Conservation (phyloP, 1,139 yeast species). For the Geotrichum cucujoidarum region DNA sequence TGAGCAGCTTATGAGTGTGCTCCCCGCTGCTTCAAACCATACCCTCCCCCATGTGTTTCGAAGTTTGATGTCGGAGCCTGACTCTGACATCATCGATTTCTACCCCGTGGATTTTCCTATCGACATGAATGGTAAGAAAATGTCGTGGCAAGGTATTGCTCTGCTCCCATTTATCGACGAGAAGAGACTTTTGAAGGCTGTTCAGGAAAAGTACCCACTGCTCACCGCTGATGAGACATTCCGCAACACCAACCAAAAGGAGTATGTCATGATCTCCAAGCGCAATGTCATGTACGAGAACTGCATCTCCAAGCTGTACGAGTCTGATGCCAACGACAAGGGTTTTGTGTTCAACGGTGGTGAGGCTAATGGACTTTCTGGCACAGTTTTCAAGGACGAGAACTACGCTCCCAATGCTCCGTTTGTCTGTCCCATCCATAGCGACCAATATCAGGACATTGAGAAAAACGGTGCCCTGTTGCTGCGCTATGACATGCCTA, state of each 20-base stretch:
- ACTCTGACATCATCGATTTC: constrained; percentile 83
- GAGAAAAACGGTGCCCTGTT: constrained; percentile 53
- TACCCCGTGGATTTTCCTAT: constrained; percentile 85
- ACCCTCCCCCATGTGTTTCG: constrained; percentile 80
- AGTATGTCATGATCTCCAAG: constrained; percentile 34
- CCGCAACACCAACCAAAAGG: constrained; percentile 47
- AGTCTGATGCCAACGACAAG: constrained; percentile 33
- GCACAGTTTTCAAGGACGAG: constrained; percentile 47
- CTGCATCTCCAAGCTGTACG: constrained; percentile 29
- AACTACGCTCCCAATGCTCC: constrained; percentile 47
- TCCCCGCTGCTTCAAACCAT: constrained; percentile 96
- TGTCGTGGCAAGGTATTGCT: constrained; percentile 95
- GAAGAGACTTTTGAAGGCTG: constrained; percentile 59
- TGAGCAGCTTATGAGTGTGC: constrained; percentile 95
- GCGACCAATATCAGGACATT: constrained; percentile 50
- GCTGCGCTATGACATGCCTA: constrained; percentile 55
- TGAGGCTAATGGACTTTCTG: constrained; percentile 60
- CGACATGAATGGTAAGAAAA: constrained; percentile 92
- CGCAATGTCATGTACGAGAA: constrained; percentile 26
- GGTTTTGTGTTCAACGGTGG: constrained; percentile 40
- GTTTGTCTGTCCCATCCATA: constrained; percentile 57
- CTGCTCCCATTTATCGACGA: constrained; percentile 88
- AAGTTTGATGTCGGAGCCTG: constrained; percentile 72
- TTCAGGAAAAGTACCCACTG: constrained; percentile 56
- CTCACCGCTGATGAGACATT: constrained; percentile 64